Conservation (phyloP, 169 alveolate genomes). For the Plasmodium sp. region DNA sequence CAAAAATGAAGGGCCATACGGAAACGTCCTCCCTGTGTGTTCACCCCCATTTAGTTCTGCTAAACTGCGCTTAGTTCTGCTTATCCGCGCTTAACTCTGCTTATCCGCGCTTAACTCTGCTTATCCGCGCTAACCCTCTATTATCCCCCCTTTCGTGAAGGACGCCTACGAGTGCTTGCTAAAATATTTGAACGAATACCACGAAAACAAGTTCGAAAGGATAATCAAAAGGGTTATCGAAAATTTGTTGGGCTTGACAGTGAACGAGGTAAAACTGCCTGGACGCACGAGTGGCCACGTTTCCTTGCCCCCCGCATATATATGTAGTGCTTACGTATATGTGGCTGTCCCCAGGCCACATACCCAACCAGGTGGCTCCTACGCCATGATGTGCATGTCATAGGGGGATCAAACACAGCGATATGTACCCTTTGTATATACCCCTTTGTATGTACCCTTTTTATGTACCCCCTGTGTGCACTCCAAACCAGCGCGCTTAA, state of each 20-base stretch:
- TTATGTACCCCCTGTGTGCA: not conserved
- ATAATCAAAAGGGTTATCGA: slow-evolving; percentile 25
- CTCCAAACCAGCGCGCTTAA: not conserved
- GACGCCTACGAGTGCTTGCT: slow-evolving; percentile 61
- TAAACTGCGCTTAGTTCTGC: not conserved
- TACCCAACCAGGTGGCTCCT: not conserved
- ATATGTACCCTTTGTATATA: not conserved
- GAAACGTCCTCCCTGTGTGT: not conserved
- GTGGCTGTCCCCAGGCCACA: not conserved
- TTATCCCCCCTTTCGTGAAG: not conserved
- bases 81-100: not conserved
- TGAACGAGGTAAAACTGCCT: slow-evolving; percentile 18
- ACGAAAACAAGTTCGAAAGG: slow-evolving; percentile 58
- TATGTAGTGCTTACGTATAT: not conserved
- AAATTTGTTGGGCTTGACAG: slow-evolving; percentile 15
- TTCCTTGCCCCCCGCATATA: not conserved
- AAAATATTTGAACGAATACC: slow-evolving; percentile 66
- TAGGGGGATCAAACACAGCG: not conserved
- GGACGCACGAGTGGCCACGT: not conserved
- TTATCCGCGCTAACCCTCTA: not conserved
- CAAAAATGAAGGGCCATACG: not conserved
- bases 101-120: not conserved
- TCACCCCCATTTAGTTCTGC: not conserved
- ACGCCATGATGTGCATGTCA: not conserved
- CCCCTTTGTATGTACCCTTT: not conserved